Conservation (phyloP, 1,284 basidiomycete species). For the Pholiota adiposa region DNA sequence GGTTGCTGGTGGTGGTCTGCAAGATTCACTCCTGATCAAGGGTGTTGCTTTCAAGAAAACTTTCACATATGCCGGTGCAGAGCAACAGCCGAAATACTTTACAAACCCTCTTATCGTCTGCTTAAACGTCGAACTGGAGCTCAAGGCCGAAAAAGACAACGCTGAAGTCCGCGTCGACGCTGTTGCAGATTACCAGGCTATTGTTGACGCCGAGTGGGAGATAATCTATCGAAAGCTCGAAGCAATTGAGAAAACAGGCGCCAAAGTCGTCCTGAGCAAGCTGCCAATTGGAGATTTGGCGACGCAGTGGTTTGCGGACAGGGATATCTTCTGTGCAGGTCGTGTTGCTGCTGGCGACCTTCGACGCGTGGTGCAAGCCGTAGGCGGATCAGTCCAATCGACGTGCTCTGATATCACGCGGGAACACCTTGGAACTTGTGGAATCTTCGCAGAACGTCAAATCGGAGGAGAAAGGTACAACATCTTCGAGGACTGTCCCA, state of each 20-base stretch:
- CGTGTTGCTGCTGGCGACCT: slow-evolving; percentile 92
- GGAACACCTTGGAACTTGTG: slow-evolving; percentile 93
- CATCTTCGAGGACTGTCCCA: slow-evolving; percentile 91
- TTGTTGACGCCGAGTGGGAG: slow-evolving; percentile 99
- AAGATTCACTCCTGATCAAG: slow-evolving; percentile 87
- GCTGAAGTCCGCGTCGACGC: slow-evolving; percentile 97
- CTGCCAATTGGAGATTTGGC: slow-evolving; percentile 98
- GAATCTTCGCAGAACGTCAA: slow-evolving; percentile 91
- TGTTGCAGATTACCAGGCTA: slow-evolving; percentile 97
- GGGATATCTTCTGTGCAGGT: slow-evolving; percentile 99
- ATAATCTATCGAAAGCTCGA: slow-evolving; percentile 99
- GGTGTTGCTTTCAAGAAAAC: slow-evolving; percentile 99
- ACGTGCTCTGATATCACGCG: slow-evolving; percentile 92
- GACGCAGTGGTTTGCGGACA: slow-evolving; percentile 99
- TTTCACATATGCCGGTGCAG: slow-evolving; percentile 98
- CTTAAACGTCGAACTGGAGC: slow-evolving; percentile 97
- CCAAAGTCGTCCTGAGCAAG: slow-evolving; percentile 97
- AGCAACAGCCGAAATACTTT: slow-evolving; percentile 98
- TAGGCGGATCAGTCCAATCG: slow-evolving; percentile 94
- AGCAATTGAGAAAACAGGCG: slow-evolving; percentile 95
- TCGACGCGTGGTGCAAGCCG: slow-evolving; percentile 93
- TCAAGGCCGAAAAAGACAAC: slow-evolving; percentile 99
- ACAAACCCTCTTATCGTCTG: slow-evolving; percentile 89
- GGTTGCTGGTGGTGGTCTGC: slow-evolving; percentile 98
- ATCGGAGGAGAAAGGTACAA: slow-evolving; percentile 99